phyloP scores from a whole-genome alignment of 1,139 yeast genomes.

The Saccharomyces hybrid region DNA sequence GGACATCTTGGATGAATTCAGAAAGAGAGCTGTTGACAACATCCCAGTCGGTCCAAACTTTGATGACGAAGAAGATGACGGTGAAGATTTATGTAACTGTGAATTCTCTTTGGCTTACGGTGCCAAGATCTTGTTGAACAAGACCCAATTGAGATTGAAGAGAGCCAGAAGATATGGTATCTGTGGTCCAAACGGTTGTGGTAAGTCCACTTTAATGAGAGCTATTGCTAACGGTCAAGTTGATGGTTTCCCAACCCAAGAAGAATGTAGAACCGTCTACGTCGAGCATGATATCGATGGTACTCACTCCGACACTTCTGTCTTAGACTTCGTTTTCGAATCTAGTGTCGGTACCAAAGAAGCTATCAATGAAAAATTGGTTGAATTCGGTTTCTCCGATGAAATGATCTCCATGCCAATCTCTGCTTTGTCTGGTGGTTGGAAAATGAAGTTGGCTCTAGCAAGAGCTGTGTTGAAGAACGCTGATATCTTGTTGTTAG shows the following conservation, averaged over 20 bases:
- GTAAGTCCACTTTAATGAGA: conserved; percentile 99
- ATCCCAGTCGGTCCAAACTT: conserved; percentile 92
- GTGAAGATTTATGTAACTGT: conserved; percentile 99
- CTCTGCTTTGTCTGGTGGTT: conserved; percentile 97
- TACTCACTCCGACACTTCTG: conserved; percentile 92
- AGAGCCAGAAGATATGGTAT: conserved; percentile 99
- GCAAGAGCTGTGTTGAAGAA: conserved; percentile 98
- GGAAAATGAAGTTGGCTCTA: conserved; percentile 99
- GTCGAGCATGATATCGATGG: conserved; percentile 99
- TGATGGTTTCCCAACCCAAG: conserved; percentile 99
- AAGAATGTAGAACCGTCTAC: conserved; percentile 96
- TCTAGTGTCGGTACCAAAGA: conserved; percentile 77
- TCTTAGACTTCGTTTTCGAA: conserved; percentile 78
- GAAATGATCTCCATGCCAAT: conserved; percentile 90
- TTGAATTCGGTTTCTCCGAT: conserved; percentile 85
- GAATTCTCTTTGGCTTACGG: conserved; percentile 99
- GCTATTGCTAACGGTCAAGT: conserved; percentile 99
- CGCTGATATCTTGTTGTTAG: conserved; percentile 95
- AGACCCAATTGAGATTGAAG: conserved; percentile 98
- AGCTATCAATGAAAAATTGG: conserved; percentile 62
- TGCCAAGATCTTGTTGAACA: conserved; percentile 99
- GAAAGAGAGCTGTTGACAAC: conserved; percentile 95
- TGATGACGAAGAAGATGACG: conserved; percentile 99
- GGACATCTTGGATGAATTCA: conserved; percentile 85
- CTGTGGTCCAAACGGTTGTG: conserved; percentile 99